These are phyloP conservation scores for Vaccinium vitisidaea DNA, from an alignment of 148 eudicot species.

Conservation along the genomic window DNA sequence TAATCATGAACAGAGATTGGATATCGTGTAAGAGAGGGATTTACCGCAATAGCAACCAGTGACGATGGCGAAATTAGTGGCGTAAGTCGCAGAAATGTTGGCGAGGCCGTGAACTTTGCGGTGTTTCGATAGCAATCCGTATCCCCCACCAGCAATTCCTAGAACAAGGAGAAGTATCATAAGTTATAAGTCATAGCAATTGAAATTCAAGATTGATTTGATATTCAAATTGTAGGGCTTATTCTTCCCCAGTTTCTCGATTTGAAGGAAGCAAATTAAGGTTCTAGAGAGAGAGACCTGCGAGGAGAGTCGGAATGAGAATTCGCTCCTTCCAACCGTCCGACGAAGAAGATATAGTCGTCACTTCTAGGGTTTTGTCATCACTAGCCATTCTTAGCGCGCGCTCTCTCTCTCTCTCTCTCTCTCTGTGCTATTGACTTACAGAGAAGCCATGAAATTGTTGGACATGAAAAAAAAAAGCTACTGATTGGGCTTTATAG, in stretches of 20 bases:
- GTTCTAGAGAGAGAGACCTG: slow-evolving; percentile 37
- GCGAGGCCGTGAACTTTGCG: slow-evolving; percentile 64
- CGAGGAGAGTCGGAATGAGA: slow-evolving; percentile 65
- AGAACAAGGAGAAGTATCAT: background rate
- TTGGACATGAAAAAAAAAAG: background rate
- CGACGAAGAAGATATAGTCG: slow-evolving; percentile 28
- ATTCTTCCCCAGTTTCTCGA: background rate
- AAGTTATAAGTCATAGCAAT: background rate
- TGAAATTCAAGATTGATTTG: background rate
- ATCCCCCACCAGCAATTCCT: slow-evolving; percentile 77
- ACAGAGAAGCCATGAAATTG: background rate
- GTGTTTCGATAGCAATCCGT: slow-evolving; percentile 67
- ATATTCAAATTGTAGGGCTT: background rate
- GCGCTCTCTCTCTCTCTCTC: background rate
- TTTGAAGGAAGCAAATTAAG: background rate
- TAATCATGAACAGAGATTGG: background rate
- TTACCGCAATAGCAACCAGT: slow-evolving; percentile 87
- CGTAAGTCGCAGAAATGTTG: slow-evolving; percentile 73
- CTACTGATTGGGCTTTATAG: background rate
- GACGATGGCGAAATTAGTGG: slow-evolving; percentile 79
- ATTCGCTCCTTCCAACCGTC: slow-evolving; percentile 58
- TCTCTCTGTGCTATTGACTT: background rate
- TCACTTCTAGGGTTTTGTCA: slow-evolving; percentile 23
- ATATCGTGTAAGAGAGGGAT: background rate
- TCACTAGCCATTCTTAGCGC: slow-evolving; percentile 13